Base-by-base conservation (phyloP, 1,284 basidiomycete genomes). In the Pseudozyma sp. region DNA sequence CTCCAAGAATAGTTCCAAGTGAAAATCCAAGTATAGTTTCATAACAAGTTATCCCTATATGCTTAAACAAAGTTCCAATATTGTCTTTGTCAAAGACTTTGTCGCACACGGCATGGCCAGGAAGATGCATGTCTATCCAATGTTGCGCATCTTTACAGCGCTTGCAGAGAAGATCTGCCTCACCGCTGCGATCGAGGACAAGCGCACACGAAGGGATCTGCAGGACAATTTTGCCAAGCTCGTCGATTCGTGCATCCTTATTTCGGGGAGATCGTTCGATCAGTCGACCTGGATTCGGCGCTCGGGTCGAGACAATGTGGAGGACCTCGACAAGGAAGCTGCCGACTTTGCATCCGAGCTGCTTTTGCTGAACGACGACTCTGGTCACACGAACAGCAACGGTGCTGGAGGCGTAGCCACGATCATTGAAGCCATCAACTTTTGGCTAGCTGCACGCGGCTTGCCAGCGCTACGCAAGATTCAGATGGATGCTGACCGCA, bases 191-290 rank as follows among this genome's bases (percentile, higher is more conserved):
- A 88, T 96, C 83, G 96, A 98, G 67, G 96, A 99, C 85, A 89
- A 91, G 18, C 89, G 93, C 19, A 87, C 95, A 59, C 90, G 92
- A n/a, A 92, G 94, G 79, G 96, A 99, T 68, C 87, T 98, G 16
- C 94, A 96, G 89, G 96, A 99, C 66, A 91, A 89, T 0, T 95
- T 92, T 79, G 89, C 90, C 44, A 95, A 93, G 85, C 88, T 98
- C 0, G 87, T 95, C 10, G 97, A 99, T 78, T 87, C 90, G 2
- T 92, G 91, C 54, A 89, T 95, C 7, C 86, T 89, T 3, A 89
- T 93, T 63, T 90, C 93, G 4, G 91, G 91, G 1, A 89, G 91
- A 21, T 89, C 91, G 1, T 89, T 90, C 21, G 95, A 95, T 70
- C 89, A 90, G 65, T 89, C 90, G 13, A 91, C 90, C 35, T 94